Evolutionary conservation across 176 grass and related monocot genomes (phyloP).

Genomic region (Hordeum marinum): DNA sequence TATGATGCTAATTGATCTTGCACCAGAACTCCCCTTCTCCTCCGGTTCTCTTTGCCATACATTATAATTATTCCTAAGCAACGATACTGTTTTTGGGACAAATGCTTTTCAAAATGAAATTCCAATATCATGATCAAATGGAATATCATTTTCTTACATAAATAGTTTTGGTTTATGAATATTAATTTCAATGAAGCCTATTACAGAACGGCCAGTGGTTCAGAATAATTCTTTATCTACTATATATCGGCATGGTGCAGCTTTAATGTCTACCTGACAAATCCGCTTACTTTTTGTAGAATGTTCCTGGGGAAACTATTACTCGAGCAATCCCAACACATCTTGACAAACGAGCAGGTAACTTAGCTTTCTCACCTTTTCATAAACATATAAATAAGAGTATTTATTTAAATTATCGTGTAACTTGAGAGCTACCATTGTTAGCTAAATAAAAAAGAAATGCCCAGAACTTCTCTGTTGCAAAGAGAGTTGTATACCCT

Average conservation of each 20-base stretch:
- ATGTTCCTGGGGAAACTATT: conserved; percentile 49
- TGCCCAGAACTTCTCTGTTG: background rate
- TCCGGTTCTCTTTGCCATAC: background rate
- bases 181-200: background rate
- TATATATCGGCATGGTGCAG: background rate
- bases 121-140: background rate
- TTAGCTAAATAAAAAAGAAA: background rate
- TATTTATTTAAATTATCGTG: background rate
- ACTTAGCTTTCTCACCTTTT: conserved; percentile 1
- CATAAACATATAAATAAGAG: background rate
- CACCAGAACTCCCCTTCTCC: background rate
- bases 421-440: background rate
- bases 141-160: background rate
- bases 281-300: conserved; percentile 29
- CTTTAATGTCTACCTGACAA: conserved; percentile 7
- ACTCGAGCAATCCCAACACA: conserved; percentile 41
- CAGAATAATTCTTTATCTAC: background rate
- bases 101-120: background rate
- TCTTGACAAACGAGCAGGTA: conserved; percentile 48
- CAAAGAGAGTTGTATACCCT: background rate
- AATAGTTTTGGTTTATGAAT: background rate
- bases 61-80: background rate
- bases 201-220: background rate
- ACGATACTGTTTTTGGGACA: background rate
- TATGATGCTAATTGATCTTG: background rate